Evolutionary conservation across 2,329 filamentous ascomycete genomes (phyloP).

Genomic region (Alternaria angustiovoidea): DNA sequence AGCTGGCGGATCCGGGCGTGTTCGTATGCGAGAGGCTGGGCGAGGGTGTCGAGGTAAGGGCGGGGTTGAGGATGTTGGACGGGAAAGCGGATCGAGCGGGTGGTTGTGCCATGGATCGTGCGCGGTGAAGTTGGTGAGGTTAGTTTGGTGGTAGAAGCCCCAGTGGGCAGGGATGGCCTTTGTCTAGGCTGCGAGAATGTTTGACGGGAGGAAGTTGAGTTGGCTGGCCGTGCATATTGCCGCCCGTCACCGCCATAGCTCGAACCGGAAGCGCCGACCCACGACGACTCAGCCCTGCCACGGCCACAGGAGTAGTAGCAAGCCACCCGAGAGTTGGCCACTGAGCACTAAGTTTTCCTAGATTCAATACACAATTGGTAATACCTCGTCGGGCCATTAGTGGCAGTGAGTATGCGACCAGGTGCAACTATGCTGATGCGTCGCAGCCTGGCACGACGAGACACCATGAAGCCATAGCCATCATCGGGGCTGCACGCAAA

Average conservation of each 20-base stretch:
- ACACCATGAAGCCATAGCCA: neutral
- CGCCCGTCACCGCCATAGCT: slow-evolving; percentile 16
- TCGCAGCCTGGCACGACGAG: neutral
- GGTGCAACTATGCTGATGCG: neutral
- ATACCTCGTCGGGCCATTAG: neutral
- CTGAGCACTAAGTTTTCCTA: neutral
- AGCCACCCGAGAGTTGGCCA: slow-evolving; percentile 1
- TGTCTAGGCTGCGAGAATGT: slow-evolving; percentile 31
- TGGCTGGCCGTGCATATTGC: slow-evolving; percentile 19
- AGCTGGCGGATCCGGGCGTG: slow-evolving; percentile 59
- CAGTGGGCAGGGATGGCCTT: slow-evolving; percentile 28
- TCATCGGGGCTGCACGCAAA: neutral
- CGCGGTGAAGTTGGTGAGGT: slow-evolving; percentile 14
- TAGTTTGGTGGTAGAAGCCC: slow-evolving; percentile 26
- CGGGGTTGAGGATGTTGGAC: slow-evolving; percentile 32
- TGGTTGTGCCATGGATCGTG: slow-evolving; percentile 43
- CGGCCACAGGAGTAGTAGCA: neutral
- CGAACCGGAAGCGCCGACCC: slow-evolving; percentile 26
- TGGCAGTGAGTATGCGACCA: neutral
- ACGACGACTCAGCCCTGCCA: slow-evolving; percentile 21
- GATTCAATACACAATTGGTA: neutral
- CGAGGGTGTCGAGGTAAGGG: slow-evolving; percentile 46
- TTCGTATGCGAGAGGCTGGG: slow-evolving; percentile 52
- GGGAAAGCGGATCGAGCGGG: slow-evolving; percentile 31
- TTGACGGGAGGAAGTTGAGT: slow-evolving; percentile 27